Evolutionary conservation across 176 grass and related monocot genomes (phyloP), one percentile per base, ranked within the genome.

Genomic region (Musa schizocarpa): DNA sequence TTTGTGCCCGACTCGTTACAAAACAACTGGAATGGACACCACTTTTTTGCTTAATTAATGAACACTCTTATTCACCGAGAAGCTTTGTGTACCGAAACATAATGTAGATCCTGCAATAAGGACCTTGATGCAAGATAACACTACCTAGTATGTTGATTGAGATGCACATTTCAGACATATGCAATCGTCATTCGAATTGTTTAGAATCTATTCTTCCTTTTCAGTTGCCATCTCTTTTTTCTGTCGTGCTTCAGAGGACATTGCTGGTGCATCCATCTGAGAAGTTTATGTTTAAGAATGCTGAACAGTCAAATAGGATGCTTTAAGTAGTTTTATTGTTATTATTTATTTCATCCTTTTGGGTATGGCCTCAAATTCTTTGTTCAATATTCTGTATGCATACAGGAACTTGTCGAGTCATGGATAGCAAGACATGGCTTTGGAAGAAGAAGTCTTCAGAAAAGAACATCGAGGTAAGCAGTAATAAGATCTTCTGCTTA

Each of bases 351-450:
- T 57, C 17, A 13, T 65, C 34, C 34, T 65, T 27, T 13, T 68
- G 9, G 9, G 6, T 1, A 22, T 25, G 65, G 12, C 6, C 65
- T 68, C n/a, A 34, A 34, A 34, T 13, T 43, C 3, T 43, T 43
- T 14, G 34, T 16, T 68, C 16, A 34, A 23, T 34, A 34, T 29
- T 52, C 8, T 71, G 34, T 43, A 43, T 43, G 5, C 34, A 43
- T 43, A 43, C 34, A 52, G 17, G 19, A 20, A 21, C 8, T 52
- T 21, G 27, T 13, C 21, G 69, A 52, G 52, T n/a, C 19, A 71
- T 73, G 71, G 52, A 73, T 22, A 52, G n/a, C 11, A 73, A 73
- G 71, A 26, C 20, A 73, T 73, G 73, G 73, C 52, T 75, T 29
- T 58, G 73, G 73, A 75, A 61, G 73, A 73, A 11, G 10, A 54